Base-by-base conservation (phyloP, 2,329 filamentous ascomycete species). In the Fusarium sp. region DNA sequence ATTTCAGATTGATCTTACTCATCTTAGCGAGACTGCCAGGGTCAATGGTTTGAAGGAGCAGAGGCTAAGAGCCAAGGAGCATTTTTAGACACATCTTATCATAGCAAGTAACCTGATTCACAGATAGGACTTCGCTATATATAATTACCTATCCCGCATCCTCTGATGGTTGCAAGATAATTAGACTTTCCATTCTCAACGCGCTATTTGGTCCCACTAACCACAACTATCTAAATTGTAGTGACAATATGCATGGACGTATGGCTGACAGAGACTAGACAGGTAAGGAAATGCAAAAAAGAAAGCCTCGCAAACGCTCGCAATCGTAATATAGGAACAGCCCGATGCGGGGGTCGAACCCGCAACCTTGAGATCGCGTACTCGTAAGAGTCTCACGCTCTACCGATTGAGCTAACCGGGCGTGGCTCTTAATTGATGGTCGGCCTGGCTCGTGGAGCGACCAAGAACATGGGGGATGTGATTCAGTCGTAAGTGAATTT, bases 341-440 rank as follows among this genome's bases (percentile, higher is more conserved):
- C 81, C 81, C 81, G 79, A 83, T 81, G 82, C 81, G 82, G 82
- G 82, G 82, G 81, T 87, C 85, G 85, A 87, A 89, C 87, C 86
- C 85, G 84, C 85, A 87, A 84, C 85, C 86, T 87, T 87, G 84
- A 87, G 86, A 87, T 87, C 57, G 78, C 63, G 78, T 72, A 77
- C 78, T 79, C 77, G 32, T 87, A 87, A 88, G 89, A 91, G 90
- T 90, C 89, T 90, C 86, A 90, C 89, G 89, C 89, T 91, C 89
- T 91, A 90, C 78, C 79, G 79, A 80, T 80, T 79, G 77, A 80
- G 75, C 77, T 78, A 79, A 78, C 76, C 77, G 82, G 80, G 81
- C 80, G 81, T 82, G 81, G 59, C 67, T 70, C 59, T 38, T 42
- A 32, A 20, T 20, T 17, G 14, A n/a, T 54, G 35, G 3, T 39